Evolutionary conservation across 306 rosid species (phyloP).

Genomic region (Quercus bicolor): DNA sequence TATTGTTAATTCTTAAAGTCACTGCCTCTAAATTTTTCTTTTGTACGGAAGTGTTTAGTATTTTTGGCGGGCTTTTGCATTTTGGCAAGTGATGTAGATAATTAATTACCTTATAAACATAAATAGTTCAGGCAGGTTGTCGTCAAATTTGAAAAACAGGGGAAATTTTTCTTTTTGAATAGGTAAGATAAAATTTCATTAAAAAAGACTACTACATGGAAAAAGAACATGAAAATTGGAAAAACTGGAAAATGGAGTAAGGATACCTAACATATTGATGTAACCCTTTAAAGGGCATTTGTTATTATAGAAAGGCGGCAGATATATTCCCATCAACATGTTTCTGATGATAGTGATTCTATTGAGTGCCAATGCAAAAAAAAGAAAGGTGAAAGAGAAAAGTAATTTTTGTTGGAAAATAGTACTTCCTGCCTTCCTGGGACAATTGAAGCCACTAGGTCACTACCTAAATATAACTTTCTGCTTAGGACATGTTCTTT

Average conservation of each 20-base stretch:
- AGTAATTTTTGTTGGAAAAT: too few relatives aligned
- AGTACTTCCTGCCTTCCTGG: too few relatives aligned
- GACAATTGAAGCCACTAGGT: too few relatives aligned
- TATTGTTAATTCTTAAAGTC: neutral
- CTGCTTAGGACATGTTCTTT: too few relatives aligned
- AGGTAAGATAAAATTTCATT: too few relatives aligned
- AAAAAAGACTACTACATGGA: too few relatives aligned
- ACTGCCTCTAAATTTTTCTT: neutral
- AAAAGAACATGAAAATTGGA: neutral
- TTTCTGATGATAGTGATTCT: neutral
- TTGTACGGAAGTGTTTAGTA: neutral
- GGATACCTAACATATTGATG: neutral
- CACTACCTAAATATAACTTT: too few relatives aligned
- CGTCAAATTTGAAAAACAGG: neutral
- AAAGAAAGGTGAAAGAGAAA: too few relatives aligned
- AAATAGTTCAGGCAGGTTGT: neutral
- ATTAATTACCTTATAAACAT: neutral
- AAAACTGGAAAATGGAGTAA: neutral
- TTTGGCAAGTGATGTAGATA: neutral
- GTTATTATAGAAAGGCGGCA: neutral
- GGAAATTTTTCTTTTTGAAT: too few relatives aligned
- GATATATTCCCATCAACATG: neutral
- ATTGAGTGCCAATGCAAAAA: too few relatives aligned
- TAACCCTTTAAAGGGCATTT: neutral
- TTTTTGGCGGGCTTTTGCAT: neutral